Conservation (phyloP, 805 yeast genomes). For the Monosporozyma aerobia region DNA sequence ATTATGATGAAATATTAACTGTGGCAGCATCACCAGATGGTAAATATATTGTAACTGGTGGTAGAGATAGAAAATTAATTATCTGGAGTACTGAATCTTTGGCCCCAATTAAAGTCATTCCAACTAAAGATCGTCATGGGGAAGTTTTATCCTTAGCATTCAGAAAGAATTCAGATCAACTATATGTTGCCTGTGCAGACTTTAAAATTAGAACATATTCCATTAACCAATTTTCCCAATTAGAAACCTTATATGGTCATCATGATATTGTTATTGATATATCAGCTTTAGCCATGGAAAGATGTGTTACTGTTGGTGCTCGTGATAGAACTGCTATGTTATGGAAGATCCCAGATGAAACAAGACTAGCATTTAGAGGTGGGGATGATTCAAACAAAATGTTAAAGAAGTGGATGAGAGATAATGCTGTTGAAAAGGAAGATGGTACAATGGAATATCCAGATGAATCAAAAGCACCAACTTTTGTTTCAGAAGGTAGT, state of each 20-base stretch:
- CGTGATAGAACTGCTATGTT: slow-evolving; percentile 91
- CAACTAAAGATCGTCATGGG: slow-evolving; percentile 63
- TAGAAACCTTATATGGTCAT: slow-evolving; percentile 90
- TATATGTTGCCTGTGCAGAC: slow-evolving; percentile 90
- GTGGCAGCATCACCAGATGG: slow-evolving; percentile 86
- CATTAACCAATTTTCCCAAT: slow-evolving; percentile 74
- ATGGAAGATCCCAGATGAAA: slow-evolving; percentile 96
- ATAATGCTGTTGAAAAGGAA: slow-evolving; percentile 23
- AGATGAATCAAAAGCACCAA: slow-evolving; percentile 28
- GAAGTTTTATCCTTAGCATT: slow-evolving; percentile 65
- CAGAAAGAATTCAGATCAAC: slow-evolving; percentile 71
- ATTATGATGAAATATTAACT: slow-evolving; percentile 63
- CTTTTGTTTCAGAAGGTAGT: slow-evolving; percentile 67
- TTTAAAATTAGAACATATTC: slow-evolving; percentile 81
- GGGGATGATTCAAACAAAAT: slow-evolving; percentile 53
- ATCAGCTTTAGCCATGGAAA: slow-evolving; percentile 70
- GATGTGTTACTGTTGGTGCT: slow-evolving; percentile 93
- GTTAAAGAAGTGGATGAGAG: slow-evolving; percentile 31
- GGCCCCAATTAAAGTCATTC: slow-evolving; percentile 66
- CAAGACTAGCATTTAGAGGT: slow-evolving; percentile 86
- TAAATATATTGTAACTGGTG: slow-evolving; percentile 83
- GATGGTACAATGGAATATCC: slow-evolving; percentile 25
- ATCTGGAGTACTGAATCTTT: slow-evolving; percentile 81
- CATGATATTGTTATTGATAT: slow-evolving; percentile 84
- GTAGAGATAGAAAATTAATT: slow-evolving; percentile 67